Evolutionary conservation across 768 basidiomycete species (phyloP).

Genomic region (Imleria badia): DNA sequence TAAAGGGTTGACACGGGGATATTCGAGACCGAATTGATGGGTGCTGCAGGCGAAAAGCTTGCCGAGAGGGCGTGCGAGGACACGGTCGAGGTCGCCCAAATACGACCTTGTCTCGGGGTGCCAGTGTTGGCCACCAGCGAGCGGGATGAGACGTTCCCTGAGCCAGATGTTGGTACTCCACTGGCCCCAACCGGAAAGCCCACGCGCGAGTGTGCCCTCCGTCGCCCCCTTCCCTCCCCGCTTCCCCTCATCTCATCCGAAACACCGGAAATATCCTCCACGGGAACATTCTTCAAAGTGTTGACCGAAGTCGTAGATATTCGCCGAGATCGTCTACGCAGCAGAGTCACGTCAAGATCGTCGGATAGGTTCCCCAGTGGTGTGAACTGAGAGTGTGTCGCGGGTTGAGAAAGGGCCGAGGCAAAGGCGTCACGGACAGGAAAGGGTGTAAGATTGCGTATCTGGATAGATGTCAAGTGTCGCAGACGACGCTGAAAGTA

Average conservation of each 20-base stretch:
- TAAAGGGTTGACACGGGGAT: slow-evolving; percentile 36
- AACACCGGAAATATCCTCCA: slow-evolving; percentile 41
- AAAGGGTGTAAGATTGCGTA: slow-evolving; percentile 83
- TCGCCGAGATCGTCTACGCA: slow-evolving; percentile 58
- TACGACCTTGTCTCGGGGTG: slow-evolving; percentile 37
- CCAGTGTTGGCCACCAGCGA: slow-evolving; percentile 18
- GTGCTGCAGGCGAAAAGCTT: slow-evolving; percentile 4
- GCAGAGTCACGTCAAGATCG: slow-evolving; percentile 63
- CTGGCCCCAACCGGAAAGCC: slow-evolving; percentile 35
- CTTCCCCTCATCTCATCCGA: slow-evolving; percentile 26
- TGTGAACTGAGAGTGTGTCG: slow-evolving; percentile 59
- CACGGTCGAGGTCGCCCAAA: slow-evolving; percentile 53
- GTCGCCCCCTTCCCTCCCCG: slow-evolving; percentile 39
- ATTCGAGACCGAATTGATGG: slow-evolving; percentile 7
- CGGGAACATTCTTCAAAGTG: slow-evolving; percentile 45
- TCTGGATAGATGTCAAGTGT: slow-evolving; percentile 70
- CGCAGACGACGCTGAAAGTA: slow-evolving; percentile 62
- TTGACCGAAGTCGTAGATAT: slow-evolving; percentile 58
- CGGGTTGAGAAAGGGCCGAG: slow-evolving; percentile 68
- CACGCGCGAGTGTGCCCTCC: slow-evolving; percentile 46
- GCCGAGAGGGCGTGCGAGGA: slow-evolving; percentile 37
- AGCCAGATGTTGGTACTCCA: slow-evolving; percentile 6
- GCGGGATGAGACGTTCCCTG: slow-evolving; percentile 15
- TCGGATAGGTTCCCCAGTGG: slow-evolving; percentile 60
- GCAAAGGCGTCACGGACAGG: slow-evolving; percentile 73